Conservation (phyloP, 768 basidiomycete species). For the Tulasnella sp. region DNA sequence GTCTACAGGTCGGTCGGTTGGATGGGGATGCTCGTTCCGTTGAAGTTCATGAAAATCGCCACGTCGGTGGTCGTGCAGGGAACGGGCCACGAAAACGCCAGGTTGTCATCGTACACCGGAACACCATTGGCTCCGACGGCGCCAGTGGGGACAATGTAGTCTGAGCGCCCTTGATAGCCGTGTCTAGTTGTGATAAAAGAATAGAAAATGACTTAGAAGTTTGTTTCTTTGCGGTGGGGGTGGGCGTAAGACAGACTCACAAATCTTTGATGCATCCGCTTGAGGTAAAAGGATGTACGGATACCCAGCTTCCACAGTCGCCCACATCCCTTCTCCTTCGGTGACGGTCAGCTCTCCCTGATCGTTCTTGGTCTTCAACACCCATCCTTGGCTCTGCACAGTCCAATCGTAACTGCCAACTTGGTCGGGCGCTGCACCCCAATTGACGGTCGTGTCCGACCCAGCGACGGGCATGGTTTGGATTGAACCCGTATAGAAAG, state of each 20-base stretch:
- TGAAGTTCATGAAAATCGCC: constrained; percentile 17
- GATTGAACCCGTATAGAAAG: constrained; percentile 16
- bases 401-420: constrained; percentile 31
- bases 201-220: no score
- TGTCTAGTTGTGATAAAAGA: neutral
- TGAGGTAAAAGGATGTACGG: constrained; percentile 28
- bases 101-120: neutral
- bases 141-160: constrained; percentile 18
- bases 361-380: neutral
- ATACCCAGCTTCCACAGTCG: constrained; percentile 27
- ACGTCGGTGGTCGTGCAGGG: constrained; percentile 16
- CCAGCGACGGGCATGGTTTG: neutral
- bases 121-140: neutral
- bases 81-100: constrained; percentile 15
- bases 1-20: constrained; percentile 15
- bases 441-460: neutral
- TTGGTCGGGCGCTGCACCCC: constrained; percentile 3
- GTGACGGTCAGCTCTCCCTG: neutral
- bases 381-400: constrained; percentile 6
- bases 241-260: neutral
- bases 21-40: constrained; percentile 18
- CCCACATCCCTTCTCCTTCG: constrained; percentile 13
- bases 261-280: constrained; percentile 14
- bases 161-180: constrained; percentile 3
- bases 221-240: neutral